Conservation (phyloP, 2,329 filamentous ascomycete species). For the Malbranchea cinnamomea region DNA sequence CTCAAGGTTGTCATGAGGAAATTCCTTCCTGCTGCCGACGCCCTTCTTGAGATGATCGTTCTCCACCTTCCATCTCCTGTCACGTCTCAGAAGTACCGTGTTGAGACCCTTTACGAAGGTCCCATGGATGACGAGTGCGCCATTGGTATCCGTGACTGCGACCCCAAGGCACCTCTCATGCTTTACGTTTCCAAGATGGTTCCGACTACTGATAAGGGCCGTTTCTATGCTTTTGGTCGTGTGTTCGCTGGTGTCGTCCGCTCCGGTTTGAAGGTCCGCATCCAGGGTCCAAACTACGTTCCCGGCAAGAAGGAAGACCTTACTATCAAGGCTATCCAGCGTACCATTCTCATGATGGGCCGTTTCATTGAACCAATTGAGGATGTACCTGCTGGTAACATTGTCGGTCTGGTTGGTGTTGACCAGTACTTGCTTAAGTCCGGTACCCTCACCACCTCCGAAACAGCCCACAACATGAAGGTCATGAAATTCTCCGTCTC, state of each 20-base stretch:
- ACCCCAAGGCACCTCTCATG: conserved; percentile 97
- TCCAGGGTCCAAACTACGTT: conserved; percentile 97
- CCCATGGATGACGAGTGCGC: conserved; percentile 80
- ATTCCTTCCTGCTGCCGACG: conserved; percentile 96
- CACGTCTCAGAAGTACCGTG: conserved; percentile 94
- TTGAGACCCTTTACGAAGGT: conserved; percentile 97
- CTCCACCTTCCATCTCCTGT: conserved; percentile 93
- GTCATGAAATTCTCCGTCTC: conserved; percentile 99
- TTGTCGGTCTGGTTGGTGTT: conserved; percentile 97
- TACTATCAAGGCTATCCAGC: conserved; percentile 98
- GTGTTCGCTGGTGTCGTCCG: conserved; percentile 97
- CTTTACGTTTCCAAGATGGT: conserved; percentile 99
- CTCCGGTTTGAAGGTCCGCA: conserved; percentile 98
- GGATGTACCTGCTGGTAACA: conserved; percentile 98
- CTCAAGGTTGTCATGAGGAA: conserved; percentile 98
- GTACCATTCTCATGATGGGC: conserved; percentile 99
- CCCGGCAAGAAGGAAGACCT: conserved; percentile 98
- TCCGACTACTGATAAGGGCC: conserved; percentile 97
- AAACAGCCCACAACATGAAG: conserved; percentile 99
- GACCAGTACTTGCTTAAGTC: conserved; percentile 99
- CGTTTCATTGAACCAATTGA: conserved; percentile 98
- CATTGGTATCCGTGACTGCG: conserved; percentile 96
- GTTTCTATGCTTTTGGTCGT: conserved; percentile 99
- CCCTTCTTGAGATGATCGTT: conserved; percentile 99
- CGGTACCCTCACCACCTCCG: conserved; percentile 93